These are phyloP conservation scores for Podosphaera leucotricha DNA, from an alignment of 2,329 filamentous ascomycete genomes.

Conservation along the genomic window DNA sequence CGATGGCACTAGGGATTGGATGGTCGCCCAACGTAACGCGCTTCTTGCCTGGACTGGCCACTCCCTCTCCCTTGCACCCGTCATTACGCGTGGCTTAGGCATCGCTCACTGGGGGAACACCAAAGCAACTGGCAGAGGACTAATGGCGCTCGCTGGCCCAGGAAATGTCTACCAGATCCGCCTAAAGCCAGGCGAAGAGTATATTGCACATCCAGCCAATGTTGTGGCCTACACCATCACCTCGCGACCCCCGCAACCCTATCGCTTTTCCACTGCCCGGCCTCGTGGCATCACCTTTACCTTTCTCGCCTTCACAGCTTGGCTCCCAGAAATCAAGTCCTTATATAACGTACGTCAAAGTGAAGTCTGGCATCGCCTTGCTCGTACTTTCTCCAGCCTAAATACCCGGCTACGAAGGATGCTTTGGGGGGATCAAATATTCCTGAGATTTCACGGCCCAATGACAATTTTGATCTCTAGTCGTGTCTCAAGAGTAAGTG, in stretches of 20 bases:
- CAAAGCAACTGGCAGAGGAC: slow-evolving; percentile 63
- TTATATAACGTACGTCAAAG: slow-evolving; percentile 49
- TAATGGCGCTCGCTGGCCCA: slow-evolving; percentile 62
- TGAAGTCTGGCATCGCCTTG: slow-evolving; percentile 44
- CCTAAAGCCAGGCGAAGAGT: slow-evolving; percentile 63
- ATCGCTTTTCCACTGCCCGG: slow-evolving; percentile 59
- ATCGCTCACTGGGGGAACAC: slow-evolving; percentile 83
- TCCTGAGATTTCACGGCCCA: slow-evolving; percentile 74
- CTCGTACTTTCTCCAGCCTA: slow-evolving; percentile 39
- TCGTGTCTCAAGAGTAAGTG: slow-evolving; percentile 53
- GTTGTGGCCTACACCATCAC: slow-evolving; percentile 74
- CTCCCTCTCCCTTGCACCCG: slow-evolving; percentile 52
- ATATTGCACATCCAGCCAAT: slow-evolving; percentile 76
- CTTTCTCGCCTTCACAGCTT: neutral
- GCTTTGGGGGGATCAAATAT: slow-evolving; percentile 84
- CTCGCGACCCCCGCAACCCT: slow-evolving; percentile 51
- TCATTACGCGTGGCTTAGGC: slow-evolving; percentile 49
- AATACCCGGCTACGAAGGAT: slow-evolving; percentile 58
- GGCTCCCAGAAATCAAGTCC: slow-evolving; percentile 46
- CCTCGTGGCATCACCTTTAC: slow-evolving; percentile 21
- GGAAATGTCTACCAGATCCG: slow-evolving; percentile 78
- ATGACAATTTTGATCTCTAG: slow-evolving; percentile 72
- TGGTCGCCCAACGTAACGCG: slow-evolving; percentile 66
- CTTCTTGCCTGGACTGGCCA: slow-evolving; percentile 94
- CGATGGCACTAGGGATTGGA: slow-evolving; percentile 89